phyloP scores from a whole-genome alignment of 169 alveolate species.

The Miamiensis avidus region DNA sequence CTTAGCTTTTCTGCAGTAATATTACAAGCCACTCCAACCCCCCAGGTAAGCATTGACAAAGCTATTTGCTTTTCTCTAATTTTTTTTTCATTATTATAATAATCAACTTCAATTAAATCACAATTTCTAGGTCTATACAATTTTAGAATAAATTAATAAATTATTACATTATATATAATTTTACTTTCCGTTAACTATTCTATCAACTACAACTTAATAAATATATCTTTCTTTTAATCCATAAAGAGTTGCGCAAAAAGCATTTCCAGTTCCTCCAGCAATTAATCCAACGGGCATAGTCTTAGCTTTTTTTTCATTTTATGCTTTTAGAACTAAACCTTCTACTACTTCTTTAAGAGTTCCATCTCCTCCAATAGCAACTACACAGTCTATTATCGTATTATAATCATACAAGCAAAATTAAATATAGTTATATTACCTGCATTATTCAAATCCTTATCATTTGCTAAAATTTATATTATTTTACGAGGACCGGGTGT shows the following conservation, averaged over 20 bases:
- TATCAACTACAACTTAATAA: neutral
- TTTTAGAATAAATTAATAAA: no score
- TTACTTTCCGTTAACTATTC: neutral
- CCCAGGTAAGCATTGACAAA: neutral
- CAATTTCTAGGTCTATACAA: neutral
- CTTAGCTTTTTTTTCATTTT: neutral
- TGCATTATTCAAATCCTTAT: neutral
- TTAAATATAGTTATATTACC: neutral
- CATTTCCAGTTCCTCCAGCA: neutral
- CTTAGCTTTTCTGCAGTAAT: neutral
- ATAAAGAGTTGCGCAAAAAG: neutral
- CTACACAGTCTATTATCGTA: neutral
- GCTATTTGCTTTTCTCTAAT: neutral
- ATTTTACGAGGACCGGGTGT: neutral
- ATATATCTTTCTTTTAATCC: neutral
- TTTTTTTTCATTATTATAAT: no score
- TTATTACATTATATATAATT: no score
- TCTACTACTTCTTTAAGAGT: neutral
- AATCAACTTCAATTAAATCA: neutral
- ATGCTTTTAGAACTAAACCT: neutral
- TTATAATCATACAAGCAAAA: neutral
- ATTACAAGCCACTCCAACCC: neutral
- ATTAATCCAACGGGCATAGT: neutral
- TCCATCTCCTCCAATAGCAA: neutral
- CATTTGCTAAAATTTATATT: neutral